Evolutionary conservation across 1,139 yeast species (phyloP), one percentile per base, ranked within the genome.

Genomic region (Suhomyces taliae): DNA sequence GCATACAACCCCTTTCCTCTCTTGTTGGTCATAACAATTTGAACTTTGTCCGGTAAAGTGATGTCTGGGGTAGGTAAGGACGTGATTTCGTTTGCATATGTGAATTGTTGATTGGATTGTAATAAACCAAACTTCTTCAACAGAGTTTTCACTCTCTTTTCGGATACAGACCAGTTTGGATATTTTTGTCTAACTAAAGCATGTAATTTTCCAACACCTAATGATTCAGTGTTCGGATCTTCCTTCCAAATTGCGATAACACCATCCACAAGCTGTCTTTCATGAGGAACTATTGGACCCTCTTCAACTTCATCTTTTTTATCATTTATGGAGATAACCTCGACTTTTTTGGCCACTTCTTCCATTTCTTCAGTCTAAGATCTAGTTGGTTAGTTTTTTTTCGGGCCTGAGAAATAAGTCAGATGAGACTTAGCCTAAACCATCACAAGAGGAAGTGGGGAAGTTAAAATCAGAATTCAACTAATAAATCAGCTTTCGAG

Each of bases 161-260:
- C 87, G 31, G 85, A 78, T 3, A 87, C 61, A 7, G 77, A 59
- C 95, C 95, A 88, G 43, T 69, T 70, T 1, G 82, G 79, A 55
- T 86, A 78, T 45, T 72, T 68, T 37, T 62, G 53, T 54, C 80
- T 81, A 37, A 88, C 71, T 24, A 76, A 58, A 0, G 70, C 72
- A 52, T 79, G 83, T 31, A 87, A 69, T 53, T 83, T 82, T 8
- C 72, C 69, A 11, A 78, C 67, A 1, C 87, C 85, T 26, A 84
- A 62, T 2, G 77, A 67, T 60, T 85, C 91, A 10, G 84, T 78
- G 2, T 75, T 66, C 2, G 90, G 83, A 56, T 86, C 90, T 49
- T 76, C 76, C 54, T 80, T 82, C 93, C 95, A 87, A 19, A 85
- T 65, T 8, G 74, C 70, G 43, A 85, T 78, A 27, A 86, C 83